Conservation (phyloP, 192 early-diverging fungal species). For the Phycomyces nitens region DNA sequence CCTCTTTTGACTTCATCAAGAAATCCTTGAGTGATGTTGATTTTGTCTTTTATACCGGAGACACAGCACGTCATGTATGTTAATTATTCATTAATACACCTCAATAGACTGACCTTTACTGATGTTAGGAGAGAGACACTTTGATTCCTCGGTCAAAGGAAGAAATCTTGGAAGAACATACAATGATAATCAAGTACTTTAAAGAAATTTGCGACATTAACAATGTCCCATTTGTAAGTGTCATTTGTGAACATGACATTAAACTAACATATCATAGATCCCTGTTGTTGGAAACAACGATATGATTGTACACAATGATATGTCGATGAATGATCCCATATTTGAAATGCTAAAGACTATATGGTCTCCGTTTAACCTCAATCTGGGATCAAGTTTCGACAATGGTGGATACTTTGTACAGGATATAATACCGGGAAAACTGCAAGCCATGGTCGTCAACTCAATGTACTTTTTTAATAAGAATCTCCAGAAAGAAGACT, state of each 20-base stretch:
- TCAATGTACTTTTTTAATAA: constrained; percentile 36
- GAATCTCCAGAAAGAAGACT: constrained; percentile 28
- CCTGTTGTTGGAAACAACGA: constrained; percentile 42
- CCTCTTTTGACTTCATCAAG: constrained; percentile 34
- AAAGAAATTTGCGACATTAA: constrained; percentile 14
- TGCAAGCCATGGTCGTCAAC: constrained; percentile 25
- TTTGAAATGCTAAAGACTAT: constrained; percentile 16
- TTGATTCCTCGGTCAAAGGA: constrained; percentile 10
- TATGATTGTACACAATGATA: constrained; percentile 20
- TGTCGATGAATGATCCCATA: background rate
- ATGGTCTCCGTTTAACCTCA: constrained; percentile 34
- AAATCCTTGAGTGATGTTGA: constrained; percentile 21
- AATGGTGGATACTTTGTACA: constrained; percentile 38
- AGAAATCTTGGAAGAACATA: constrained; percentile 23
- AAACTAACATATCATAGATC: constrained; percentile 18
- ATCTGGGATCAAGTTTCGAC: constrained; percentile 18
- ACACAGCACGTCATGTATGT: constrained; percentile 35
- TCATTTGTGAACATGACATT: background rate
- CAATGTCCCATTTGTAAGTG: constrained; percentile 17
- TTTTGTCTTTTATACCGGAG: constrained; percentile 43
- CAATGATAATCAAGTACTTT: constrained; percentile 18
- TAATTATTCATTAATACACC: constrained; percentile 1
- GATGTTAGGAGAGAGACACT: constrained; percentile 22
- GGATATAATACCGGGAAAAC: constrained; percentile 22
- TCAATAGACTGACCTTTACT: background rate